phyloP scores from a whole-genome alignment of 202 grass and related monocot species.

The Bolboschoenoplectus hybrid region DNA sequence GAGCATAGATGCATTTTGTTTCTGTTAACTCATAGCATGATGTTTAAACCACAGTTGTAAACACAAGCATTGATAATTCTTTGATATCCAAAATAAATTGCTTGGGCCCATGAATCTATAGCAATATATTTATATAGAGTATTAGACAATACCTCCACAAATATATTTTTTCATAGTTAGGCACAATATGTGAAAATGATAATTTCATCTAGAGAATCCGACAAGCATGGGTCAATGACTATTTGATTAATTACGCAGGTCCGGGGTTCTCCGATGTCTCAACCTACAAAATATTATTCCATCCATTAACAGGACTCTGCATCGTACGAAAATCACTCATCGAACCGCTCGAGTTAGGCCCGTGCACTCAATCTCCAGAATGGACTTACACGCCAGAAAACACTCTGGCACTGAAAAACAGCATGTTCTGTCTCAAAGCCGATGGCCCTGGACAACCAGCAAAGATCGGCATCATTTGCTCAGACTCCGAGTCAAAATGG shows the following conservation, averaged over 20 bases:
- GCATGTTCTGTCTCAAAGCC: slow-evolving; percentile 51
- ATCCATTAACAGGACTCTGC: slow-evolving; percentile 69
- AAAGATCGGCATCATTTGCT: slow-evolving; percentile 46
- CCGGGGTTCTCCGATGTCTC: slow-evolving; percentile 49
- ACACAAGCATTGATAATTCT: neutral
- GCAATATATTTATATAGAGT: too few species aligned
- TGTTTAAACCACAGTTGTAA: neutral
- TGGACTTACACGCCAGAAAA: slow-evolving; percentile 51
- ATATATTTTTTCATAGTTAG: neutral
- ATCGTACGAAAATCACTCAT: slow-evolving; percentile 41
- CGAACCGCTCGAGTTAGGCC: slow-evolving; percentile 50
- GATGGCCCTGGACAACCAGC: slow-evolving; percentile 42
- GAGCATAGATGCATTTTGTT: neutral
- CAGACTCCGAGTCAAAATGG: slow-evolving; percentile 52
- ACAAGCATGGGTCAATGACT: neutral
- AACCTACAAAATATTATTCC: slow-evolving; percentile 65
- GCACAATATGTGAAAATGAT: neutral
- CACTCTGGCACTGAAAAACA: slow-evolving; percentile 34
- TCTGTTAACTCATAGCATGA: neutral
- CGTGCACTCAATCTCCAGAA: slow-evolving; percentile 60
- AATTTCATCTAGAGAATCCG: neutral
- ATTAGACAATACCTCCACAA: neutral
- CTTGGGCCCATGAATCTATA: neutral
- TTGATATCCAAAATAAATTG: neutral
- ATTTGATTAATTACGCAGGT: slow-evolving; percentile 40